Evolutionary conservation across 371 early-diverging fungal genomes (phyloP).

Genomic region (Furculomyces boomerangus): DNA sequence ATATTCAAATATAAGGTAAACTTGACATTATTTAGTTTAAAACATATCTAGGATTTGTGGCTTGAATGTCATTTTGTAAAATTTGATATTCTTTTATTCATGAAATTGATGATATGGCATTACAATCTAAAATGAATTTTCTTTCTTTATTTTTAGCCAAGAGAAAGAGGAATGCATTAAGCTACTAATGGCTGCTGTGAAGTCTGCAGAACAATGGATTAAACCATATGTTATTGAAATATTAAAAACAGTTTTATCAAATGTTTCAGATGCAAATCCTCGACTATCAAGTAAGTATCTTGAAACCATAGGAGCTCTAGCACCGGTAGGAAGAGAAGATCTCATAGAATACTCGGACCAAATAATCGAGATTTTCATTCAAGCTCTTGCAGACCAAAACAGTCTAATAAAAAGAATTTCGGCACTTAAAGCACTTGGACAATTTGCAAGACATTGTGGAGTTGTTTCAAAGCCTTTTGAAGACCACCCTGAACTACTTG

Average conservation of each 20-base stretch:
- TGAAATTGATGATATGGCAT: background rate
- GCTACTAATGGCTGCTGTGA: constrained; percentile 48
- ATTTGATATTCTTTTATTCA: background rate
- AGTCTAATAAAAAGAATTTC: constrained; percentile 71
- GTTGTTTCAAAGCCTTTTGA: constrained; percentile 82
- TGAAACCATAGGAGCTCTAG: constrained; percentile 74
- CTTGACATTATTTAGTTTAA: background rate
- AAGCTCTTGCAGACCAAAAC: constrained; percentile 79
- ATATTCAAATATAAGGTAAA: constrained; percentile 38
- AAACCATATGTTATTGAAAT: constrained; percentile 86
- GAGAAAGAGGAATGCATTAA: constrained; percentile 83
- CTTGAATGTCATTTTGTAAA: background rate
- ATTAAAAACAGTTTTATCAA: constrained; percentile 63
- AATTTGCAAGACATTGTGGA: constrained; percentile 67
- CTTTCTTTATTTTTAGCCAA: constrained; percentile 31
- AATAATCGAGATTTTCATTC: constrained; percentile 72
- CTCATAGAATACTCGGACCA: constrained; percentile 62
- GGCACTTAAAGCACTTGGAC: constrained; percentile 70
- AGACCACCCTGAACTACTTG: constrained; percentile 71
- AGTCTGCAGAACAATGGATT: constrained; percentile 58
- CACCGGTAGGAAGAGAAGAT: constrained; percentile 70
- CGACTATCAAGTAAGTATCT: constrained; percentile 70
- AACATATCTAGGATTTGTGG: background rate
- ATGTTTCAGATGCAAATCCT: constrained; percentile 58
- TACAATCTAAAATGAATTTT: background rate